Conservation (phyloP, 495 filamentous ascomycete species). For the Podospora conica region DNA sequence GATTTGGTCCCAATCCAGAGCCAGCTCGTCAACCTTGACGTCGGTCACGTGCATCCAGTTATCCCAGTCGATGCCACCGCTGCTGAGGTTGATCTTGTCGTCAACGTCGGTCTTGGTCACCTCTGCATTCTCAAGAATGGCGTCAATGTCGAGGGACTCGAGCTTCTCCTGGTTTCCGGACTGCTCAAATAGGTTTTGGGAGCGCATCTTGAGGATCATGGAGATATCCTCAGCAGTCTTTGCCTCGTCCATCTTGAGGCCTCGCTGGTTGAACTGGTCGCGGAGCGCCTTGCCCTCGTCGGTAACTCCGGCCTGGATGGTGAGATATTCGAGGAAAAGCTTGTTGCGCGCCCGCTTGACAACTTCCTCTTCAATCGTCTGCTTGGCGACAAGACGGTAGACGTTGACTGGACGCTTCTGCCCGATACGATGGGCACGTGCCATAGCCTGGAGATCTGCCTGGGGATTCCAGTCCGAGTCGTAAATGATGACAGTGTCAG, state of each 20-base stretch:
- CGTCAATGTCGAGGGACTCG: conserved; percentile 97
- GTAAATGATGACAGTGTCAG: conserved; percentile 95
- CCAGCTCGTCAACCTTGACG: conserved; percentile 83
- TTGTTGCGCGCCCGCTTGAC: conserved; percentile 95
- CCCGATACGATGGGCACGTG: conserved; percentile 92
- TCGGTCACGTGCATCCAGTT: conserved; percentile 94
- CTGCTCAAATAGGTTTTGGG: conserved; percentile 96
- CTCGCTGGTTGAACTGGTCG: conserved; percentile 50
- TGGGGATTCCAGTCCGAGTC: conserved; percentile 99
- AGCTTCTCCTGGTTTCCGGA: conserved; percentile 91
- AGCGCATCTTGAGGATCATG: conserved; percentile 84
- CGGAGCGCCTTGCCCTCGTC: conserved; percentile 77
- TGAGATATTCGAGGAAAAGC: conserved; percentile 95
- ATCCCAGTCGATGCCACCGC: conserved; percentile 82
- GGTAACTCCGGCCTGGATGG: conserved; percentile 92
- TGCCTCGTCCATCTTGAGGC: conserved; percentile 60
- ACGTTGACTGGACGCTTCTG: conserved; percentile 94
- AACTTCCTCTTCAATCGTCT: conserved; percentile 97
- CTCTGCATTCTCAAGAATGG: conserved; percentile 91
- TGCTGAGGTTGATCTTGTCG: conserved; percentile 50
- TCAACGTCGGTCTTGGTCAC: conserved; percentile 89
- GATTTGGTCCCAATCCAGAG: conserved; percentile 88
- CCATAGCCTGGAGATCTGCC: conserved; percentile 97
- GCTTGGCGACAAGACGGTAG: conserved; percentile 91
- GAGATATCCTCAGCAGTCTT: conserved; percentile 86